phyloP scores from a whole-genome alignment of 768 basidiomycete genomes.

The Termitomyces sp. region DNA sequence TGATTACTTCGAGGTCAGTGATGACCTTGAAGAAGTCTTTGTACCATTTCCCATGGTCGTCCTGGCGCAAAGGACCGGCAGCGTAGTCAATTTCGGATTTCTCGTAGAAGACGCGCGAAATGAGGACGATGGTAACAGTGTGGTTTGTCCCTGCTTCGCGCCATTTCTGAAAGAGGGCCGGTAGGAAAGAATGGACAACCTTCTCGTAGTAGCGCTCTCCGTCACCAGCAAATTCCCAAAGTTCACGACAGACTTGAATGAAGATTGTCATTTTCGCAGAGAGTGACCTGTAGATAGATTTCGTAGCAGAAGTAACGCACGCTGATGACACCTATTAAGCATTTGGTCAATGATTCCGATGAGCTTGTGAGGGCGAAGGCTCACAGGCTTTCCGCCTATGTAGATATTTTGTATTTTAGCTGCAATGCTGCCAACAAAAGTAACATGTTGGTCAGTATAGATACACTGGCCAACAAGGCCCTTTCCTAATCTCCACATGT shows the following conservation, averaged over 20 bases:
- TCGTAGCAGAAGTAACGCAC: conserved; percentile 77
- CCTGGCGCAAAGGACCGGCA: conserved; percentile 72
- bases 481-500: conserved; percentile 94
- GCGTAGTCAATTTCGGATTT: conserved; percentile 76
- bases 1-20: conserved; percentile 84
- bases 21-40: conserved; percentile 98
- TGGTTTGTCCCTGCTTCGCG: conserved; percentile 83
- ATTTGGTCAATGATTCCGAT: background rate
- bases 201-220: conserved; percentile 96
- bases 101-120: conserved; percentile 91
- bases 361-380: conserved; percentile 13
- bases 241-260: conserved; percentile 93
- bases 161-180: conserved; percentile 85
- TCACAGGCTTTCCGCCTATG: conserved; percentile 62
- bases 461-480: conserved; percentile 78
- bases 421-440: conserved; percentile 77
- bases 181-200: conserved; percentile 95
- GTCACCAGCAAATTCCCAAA: conserved; percentile 96
- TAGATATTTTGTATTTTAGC: conserved; percentile 83
- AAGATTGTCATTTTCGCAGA: conserved; percentile 92
- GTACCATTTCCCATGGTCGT: conserved; percentile 78
- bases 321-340: conserved; percentile 72
- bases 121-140: conserved; percentile 89
- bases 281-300: conserved; percentile 83
- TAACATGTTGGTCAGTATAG: conserved; percentile 79